phyloP scores from a whole-genome alignment of 495 filamentous ascomycete species.

The Hyaloscypha bicolor region DNA sequence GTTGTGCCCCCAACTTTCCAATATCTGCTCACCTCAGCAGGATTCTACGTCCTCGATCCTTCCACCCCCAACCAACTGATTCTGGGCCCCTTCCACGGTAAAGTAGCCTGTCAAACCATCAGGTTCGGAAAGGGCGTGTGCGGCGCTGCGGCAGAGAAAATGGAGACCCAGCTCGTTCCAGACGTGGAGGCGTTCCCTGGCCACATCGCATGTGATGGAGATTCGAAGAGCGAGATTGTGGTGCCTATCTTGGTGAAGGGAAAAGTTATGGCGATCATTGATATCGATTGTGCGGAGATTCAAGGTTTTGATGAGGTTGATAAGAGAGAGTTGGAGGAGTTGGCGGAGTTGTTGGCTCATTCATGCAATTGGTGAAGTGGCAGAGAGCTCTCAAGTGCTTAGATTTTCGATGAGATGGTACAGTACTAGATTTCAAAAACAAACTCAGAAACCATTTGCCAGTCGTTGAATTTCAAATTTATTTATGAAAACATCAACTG shows the following conservation, averaged over 20 bases:
- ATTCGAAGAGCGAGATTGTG: conserved; percentile 85
- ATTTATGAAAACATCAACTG: too few relatives aligned
- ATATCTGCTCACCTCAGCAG: conserved; percentile 33
- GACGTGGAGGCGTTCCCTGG: conserved; percentile 81
- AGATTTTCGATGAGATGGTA: background rate
- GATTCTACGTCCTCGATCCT: conserved; percentile 81
- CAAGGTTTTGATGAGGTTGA: conserved; percentile 80
- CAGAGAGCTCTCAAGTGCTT: too few relatives aligned
- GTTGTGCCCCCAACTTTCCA: background rate
- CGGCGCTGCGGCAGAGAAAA: conserved; percentile 68
- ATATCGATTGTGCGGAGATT: conserved; percentile 76
- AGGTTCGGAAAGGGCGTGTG: conserved; percentile 80
- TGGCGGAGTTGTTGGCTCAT: conserved; percentile 65
- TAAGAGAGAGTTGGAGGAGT: conserved; percentile 63
- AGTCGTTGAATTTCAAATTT: background rate
- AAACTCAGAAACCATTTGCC: background rate
- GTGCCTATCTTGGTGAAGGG: conserved; percentile 68
- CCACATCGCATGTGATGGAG: conserved; percentile 89
- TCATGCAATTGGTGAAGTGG: conserved; percentile 71
- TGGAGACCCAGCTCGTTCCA: conserved; percentile 67
- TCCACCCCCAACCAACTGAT: conserved; percentile 61
- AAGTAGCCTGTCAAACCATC: conserved; percentile 87
- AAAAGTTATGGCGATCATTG: conserved; percentile 79
- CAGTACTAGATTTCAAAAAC: background rate
- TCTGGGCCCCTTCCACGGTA: conserved; percentile 86